Base-by-base conservation (phyloP, 495 filamentous ascomycete species). In the Penicillium pulvis region DNA sequence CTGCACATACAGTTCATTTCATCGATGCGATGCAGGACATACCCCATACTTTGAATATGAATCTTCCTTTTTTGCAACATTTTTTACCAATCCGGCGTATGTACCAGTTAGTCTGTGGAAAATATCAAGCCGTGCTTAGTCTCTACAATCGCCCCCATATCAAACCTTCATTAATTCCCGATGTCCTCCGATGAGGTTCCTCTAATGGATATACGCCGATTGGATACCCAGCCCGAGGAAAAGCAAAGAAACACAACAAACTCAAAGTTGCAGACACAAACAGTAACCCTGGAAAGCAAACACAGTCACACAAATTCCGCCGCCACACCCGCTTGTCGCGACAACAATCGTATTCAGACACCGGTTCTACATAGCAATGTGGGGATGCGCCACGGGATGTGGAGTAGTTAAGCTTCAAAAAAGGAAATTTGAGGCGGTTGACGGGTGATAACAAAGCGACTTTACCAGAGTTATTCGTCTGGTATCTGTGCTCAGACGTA, bases 41-140 rank as follows among this genome's bases (percentile, higher is more conserved):
- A 47, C 44, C 19, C 44, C 20, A 23, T 47, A 24, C 20, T 45
- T 23, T 45, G 19, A 47, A 47, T 41, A 41, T 41, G 39, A 41
- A 17, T n/a, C 6, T 17, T 41, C 12, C 12, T 36, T 36, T 36
- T 14, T 36, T 8, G 28, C 1, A 12, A 36, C 10, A 12, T 36
- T 0, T 1, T 1, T 12, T 36, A 14, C 33, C 9, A 36, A 11
- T 36, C 33, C 12, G 4, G 10, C 3, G 33, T 36, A 36, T 14
- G 1, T 36, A 12, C 33, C 12, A 36, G 33, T 2, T 14, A 36
- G 33, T 36, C 33, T 36, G 33, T 36, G 10, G 4, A 7, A 28
- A 4, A 28, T 3, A 36, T 36, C 33, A 33, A 33, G 28, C 28
- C 28, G 6, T 36, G 0, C 3, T 10, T 36, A 4, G 10, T 2